phyloP scores from a whole-genome alignment of 352 stramenopile genomes.

The Phytophthora rubi region DNA sequence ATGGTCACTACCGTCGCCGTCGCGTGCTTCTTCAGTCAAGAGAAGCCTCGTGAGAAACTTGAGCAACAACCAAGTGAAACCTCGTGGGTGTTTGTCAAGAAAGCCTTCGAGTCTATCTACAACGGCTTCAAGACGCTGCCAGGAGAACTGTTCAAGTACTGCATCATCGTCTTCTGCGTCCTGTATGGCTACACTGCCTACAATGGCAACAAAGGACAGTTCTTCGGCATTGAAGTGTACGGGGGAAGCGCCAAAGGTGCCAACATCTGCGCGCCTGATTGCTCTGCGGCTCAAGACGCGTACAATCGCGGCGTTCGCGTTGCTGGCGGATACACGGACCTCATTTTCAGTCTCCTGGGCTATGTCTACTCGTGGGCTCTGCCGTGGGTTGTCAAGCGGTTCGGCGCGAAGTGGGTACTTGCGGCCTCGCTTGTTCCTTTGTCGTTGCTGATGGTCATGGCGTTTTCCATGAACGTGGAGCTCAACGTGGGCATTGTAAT shows the following conservation, averaged over 20 bases:
- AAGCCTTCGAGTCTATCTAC: conserved; percentile 38
- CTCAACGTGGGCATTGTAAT: conserved; percentile 28
- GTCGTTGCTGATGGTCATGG: conserved; percentile 23
- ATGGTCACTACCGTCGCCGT: conserved; percentile 28
- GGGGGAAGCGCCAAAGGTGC: conserved; percentile 21
- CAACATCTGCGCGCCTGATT: conserved; percentile 33
- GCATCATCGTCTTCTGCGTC: conserved; percentile 49
- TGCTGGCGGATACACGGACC: conserved; percentile 43
- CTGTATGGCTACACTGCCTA: conserved; percentile 60
- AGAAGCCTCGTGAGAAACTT: conserved; percentile 16
- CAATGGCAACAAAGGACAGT: conserved; percentile 52
- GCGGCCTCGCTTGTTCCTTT: conserved; percentile 20
- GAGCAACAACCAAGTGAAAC: conserved; percentile 19
- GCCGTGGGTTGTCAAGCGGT: conserved; percentile 43
- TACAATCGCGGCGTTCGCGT: conserved; percentile 46
- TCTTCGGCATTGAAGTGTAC: conserved; percentile 30
- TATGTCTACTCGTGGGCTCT: conserved; percentile 53
- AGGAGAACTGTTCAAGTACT: conserved; percentile 47
- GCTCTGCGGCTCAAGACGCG: conserved; percentile 36
- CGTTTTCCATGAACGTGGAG: conserved; percentile 18
- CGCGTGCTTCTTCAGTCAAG: conserved; percentile 27
- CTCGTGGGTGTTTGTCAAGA: conserved; percentile 18
- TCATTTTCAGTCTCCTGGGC: conserved; percentile 48
- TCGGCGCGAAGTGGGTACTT: conserved; percentile 37
- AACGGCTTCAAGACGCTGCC: conserved; percentile 49